Conservation (phyloP, 2,329 filamentous ascomycete species). For the Lecanicillium sp. region DNA sequence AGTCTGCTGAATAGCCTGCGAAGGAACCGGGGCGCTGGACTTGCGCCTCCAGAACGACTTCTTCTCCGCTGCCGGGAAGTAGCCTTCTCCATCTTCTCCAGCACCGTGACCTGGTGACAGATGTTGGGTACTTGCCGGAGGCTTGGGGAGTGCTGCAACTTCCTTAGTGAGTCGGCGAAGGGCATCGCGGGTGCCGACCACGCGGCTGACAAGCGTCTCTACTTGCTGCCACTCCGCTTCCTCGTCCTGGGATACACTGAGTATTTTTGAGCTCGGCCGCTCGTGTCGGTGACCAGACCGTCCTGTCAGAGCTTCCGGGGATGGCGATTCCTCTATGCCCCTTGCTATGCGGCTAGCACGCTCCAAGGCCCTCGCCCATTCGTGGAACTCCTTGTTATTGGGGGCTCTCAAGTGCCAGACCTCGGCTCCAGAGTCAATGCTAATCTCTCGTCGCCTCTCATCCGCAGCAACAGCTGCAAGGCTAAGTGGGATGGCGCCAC, state of each 20-base stretch:
- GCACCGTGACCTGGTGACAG: slow-evolving; percentile 34
- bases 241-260: slow-evolving; percentile 38
- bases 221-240: slow-evolving; percentile 82
- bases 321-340: slow-evolving; percentile 35
- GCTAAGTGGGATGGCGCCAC: slow-evolving; percentile 86
- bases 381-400: slow-evolving; percentile 76
- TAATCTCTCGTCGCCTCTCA: slow-evolving; percentile 82
- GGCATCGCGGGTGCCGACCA: slow-evolving; percentile 83
- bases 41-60: slow-evolving; percentile 91
- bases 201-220: slow-evolving; percentile 74
- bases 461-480: slow-evolving; percentile 87
- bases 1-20: slow-evolving; percentile 30
- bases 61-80: slow-evolving; percentile 50
- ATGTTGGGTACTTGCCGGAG: slow-evolving; percentile 20
- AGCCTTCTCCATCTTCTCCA: slow-evolving; percentile 48
- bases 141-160: slow-evolving; percentile 49
- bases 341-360: slow-evolving; percentile 63
- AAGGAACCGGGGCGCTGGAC: slow-evolving; percentile 46
- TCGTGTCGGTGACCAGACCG: slow-evolving; percentile 11
- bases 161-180: slow-evolving; percentile 80
- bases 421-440: slow-evolving; percentile 92
- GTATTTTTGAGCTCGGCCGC: slow-evolving; percentile 11
- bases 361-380: slow-evolving; percentile 82
- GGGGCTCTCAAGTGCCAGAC: slow-evolving; percentile 88
- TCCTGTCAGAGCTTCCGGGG: slow-evolving; percentile 14